These are phyloP conservation scores for Aspergillus heteromorphus DNA, from an alignment of 495 filamentous ascomycete genomes.

Conservation along the genomic window DNA sequence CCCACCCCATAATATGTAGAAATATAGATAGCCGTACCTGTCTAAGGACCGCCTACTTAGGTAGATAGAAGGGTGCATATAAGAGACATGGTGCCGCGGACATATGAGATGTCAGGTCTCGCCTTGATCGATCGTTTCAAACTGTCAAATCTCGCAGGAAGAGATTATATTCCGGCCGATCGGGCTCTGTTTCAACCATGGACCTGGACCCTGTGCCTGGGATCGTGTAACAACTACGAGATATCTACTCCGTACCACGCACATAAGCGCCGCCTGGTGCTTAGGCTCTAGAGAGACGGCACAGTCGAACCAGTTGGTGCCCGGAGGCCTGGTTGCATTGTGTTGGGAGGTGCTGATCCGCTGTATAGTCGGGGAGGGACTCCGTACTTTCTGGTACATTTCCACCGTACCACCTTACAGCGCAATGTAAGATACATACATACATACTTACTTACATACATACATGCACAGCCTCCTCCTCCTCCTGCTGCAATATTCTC, in stretches of 20 bases:
- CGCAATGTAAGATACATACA: no score
- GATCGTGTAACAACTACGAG: background rate
- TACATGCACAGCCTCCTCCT: conserved; percentile 1
- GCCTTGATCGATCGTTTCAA: background rate
- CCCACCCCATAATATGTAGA: no score
- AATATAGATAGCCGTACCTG: no score
- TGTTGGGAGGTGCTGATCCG: background rate
- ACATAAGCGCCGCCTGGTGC: background rate
- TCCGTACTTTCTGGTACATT: no score
- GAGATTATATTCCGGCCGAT: background rate
- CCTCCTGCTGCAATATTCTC: no score
- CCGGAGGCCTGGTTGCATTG: background rate
- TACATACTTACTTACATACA: no score
- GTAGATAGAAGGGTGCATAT: no score
- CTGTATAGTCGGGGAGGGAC: no score
- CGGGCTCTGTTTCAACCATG: background rate
- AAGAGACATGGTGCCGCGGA: background rate
- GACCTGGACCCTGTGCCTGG: background rate
- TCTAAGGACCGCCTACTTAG: no score
- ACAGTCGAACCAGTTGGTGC: background rate
- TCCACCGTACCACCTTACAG: no score
- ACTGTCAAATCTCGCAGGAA: background rate
- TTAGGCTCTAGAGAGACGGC: background rate
- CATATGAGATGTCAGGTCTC: background rate
- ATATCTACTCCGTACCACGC: background rate